Evolutionary conservation across 208 protist species (phyloP), one percentile per base, ranked within the genome.

Genomic region (Pavlovales sp.): DNA sequence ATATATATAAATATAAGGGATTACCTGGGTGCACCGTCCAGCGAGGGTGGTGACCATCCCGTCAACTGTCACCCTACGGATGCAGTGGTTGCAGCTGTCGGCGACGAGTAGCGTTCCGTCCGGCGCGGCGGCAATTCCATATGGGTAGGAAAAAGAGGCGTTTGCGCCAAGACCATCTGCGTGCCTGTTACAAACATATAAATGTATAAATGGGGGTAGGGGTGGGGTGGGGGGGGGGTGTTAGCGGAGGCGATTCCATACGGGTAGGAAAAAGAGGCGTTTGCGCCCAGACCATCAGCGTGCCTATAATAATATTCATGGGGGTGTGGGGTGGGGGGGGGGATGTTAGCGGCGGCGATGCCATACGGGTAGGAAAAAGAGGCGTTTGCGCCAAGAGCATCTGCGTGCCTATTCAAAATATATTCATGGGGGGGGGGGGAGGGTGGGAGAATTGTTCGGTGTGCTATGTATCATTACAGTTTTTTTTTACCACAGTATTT

Each of bases 21-120:
- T n/a, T n/a, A n/a, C n/a, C n/a, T 71, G 57, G 22, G 32, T 28
- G 57, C 57, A 71, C 57, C 57, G 57, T 2, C 79, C 79, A 0
- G 67, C 57, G 10, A 87, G 38, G 40, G 83, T 87, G 11, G 41
- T 57, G 39, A 79, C 67, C n/a, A 78, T 75, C 2, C 82, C 82
- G 42, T 86, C 67, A 18, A 57, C 8, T 10, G 82, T 86, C 30
- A 86, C 82, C 82, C 67, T 75, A 0, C 82, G 82, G 38, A 86
- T 47, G 82, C 82, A 46, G 57, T 86, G 82, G 82, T 86, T 86
- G 37, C 18, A 46, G 37, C 57, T 18, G 83, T 87, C 83, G 1
- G 83, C 42, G 32, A 87, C 71, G 39, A 57, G 76, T 36, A 87
- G 47, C 0, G 67, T 79, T 2, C 83, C 83, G 7, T 87, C 83